These are phyloP conservation scores for Quercus tomentella DNA, from an alignment of 331 rosid species.

Conservation along the genomic window DNA sequence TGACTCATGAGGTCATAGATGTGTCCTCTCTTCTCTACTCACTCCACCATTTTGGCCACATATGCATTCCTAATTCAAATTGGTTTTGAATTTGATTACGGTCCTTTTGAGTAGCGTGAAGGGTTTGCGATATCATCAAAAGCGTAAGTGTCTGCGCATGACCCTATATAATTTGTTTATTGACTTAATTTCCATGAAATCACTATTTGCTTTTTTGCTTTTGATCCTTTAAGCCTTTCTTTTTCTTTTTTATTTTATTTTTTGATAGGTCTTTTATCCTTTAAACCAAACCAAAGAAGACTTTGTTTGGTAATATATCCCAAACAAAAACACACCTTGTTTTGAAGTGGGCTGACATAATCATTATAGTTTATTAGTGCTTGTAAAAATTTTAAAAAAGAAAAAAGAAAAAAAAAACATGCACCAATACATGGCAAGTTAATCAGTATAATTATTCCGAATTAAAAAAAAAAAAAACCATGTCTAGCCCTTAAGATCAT, in stretches of 20 bases:
- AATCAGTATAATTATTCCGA: not conserved
- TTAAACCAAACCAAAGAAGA: not conserved
- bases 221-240: not conserved
- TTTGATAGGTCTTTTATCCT: not conserved
- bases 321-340: not conserved
- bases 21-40: not conserved
- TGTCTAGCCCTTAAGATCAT: not conserved
- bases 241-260: not conserved
- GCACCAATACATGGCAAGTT: not conserved
- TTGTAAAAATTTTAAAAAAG: not conserved
- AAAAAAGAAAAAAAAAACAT: not conserved
- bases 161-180: not conserved
- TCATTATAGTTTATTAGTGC: not conserved
- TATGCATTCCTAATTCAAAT: not conserved
- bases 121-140: not conserved
- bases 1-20: not conserved
- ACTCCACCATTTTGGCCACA: not conserved
- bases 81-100: not conserved
- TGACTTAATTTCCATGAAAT: not conserved
- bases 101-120: slow-evolving; percentile 13
- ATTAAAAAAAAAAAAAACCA: not conserved
- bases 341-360: not conserved
- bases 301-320: not conserved
- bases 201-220: not conserved
- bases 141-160: not conserved